Base-by-base conservation (phyloP, 208 protist species). In the Baffinella frigidus region DNA sequence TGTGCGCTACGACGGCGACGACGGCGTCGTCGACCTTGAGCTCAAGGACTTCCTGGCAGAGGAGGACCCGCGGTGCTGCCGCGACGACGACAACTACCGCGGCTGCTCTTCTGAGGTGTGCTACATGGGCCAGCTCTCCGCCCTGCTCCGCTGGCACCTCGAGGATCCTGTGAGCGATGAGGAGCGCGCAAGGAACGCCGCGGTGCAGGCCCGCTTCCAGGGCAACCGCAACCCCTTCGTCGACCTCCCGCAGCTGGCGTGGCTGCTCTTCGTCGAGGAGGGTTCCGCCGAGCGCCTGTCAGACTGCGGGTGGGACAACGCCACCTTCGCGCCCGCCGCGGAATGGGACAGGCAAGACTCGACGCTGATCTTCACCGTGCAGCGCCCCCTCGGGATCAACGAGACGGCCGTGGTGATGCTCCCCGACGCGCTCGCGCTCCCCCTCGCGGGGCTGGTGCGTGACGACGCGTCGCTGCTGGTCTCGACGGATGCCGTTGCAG, bases 211-310 rank as follows among this genome's bases (percentile, higher is more conserved):
- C 30, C 30, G 35, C 14, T 61, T 68, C 77, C 77, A 87, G 50
- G 77, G 77, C 36, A 87, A 87, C 44, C 27, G 77, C 17, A 87
- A 87, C 39, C 77, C 77, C 2, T 87, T 87, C 39, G 44, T 87
- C 7, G 77, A 87, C 44, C 35, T 87, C 77, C 77, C 43, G 33
- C 77, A 87, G 77, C 77, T 87, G 17, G 77, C 27, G 7, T 87
- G 77, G 77, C 35, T 87, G 77, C 77, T 87, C 33, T 87, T 36
- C 36, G 44, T 61, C 44, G 48, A 56, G 27, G 38, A 39, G 20
- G 38, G 50, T 3, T 20, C 20, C 11, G 9, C 48, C 4, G 77
- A 87, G 3, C 33, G 33, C 30, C 77, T 87, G n/a, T 87, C 77
- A 45, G 77, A 87, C 39, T 87, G 77, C 39, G 77, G 77, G 30